phyloP scores from a whole-genome alignment of 73 alveolate genomes.

The Stentor coeruleus region DNA sequence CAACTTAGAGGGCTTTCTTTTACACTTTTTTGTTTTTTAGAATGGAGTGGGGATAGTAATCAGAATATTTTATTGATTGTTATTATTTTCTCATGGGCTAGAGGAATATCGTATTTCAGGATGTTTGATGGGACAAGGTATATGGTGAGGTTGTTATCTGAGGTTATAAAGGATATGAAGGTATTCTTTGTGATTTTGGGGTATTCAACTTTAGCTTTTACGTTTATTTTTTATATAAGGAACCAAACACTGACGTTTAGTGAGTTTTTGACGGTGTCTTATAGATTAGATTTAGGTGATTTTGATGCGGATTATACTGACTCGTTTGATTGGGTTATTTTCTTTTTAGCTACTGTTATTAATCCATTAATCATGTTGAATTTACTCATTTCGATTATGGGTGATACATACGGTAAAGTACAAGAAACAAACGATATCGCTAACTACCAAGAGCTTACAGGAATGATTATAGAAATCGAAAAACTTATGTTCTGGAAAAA shows the following conservation, averaged over 20 bases:
- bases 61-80: not conserved
- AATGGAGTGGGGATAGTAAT: not conserved
- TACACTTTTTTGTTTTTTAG: not conserved
- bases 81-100: not conserved
- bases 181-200: conserved; percentile 18
- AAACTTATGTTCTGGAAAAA: conserved; percentile 28
- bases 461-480: conserved; percentile 31
- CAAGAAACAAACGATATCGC: conserved; percentile 11
- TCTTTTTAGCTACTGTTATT: conserved; percentile 31
- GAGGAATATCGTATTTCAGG: conserved; percentile 46
- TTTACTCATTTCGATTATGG: conserved; percentile 37
- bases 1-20: not conserved
- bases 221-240: conserved; percentile 28
- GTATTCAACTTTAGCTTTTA: conserved; percentile 38
- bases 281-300: conserved; percentile 33
- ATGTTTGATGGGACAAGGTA: conserved; percentile 32
- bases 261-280: conserved; percentile 19
- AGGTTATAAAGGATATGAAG: conserved; percentile 38
- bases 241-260: not conserved
- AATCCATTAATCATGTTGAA: conserved; percentile 33
- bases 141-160: conserved; percentile 35
- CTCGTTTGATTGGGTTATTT: conserved; percentile 22
- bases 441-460: conserved; percentile 33
- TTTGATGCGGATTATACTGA: conserved; percentile 21
- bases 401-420: conserved; percentile 37